Percentiles rank a stretch among this genome's conserved stretches.
These are phyloP conservation scores for Pseudogymnoascus sp. DNA, from an alignment of 2,329 filamentous ascomycete species.

Conservation along the genomic window DNA sequence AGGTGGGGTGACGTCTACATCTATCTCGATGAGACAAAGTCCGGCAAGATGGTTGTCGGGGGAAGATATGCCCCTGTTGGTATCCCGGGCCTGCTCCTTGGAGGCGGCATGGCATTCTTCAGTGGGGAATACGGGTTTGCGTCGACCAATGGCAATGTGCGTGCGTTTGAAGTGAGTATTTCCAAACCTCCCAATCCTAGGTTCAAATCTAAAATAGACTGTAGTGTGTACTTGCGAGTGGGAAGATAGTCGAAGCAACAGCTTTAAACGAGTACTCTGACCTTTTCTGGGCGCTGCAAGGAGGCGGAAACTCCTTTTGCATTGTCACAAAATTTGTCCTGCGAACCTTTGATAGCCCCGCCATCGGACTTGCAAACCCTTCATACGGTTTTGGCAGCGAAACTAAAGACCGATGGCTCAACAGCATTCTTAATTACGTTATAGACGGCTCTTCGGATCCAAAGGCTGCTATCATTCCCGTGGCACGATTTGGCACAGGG, in stretches of 20 bases:
- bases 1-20: constrained; percentile 10
- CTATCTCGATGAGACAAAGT: constrained; percentile 4
- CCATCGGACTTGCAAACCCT: constrained; percentile 9
- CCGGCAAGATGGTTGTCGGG: constrained; percentile 10
- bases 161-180: neutral
- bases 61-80: constrained; percentile 11
- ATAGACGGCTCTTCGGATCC: constrained; percentile 9
- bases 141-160: constrained; percentile 22
- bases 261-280: constrained; percentile 20
- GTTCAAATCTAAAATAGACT: neutral
- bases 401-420: constrained; percentile 12
- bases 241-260: constrained; percentile 23
- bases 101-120: constrained; percentile 21
- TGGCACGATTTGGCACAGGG: constrained; percentile 10
- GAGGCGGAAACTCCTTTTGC: constrained; percentile 29
- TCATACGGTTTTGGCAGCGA: constrained; percentile 10
- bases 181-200: neutral
- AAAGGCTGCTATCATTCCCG: constrained; percentile 16
- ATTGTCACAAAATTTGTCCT: constrained; percentile 27
- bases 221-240: neutral
- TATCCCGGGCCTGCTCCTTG: constrained; percentile 11
- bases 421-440: constrained; percentile 14
- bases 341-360: constrained; percentile 10
- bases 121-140: constrained; percentile 28
- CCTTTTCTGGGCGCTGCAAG: constrained; percentile 31